Conservation (phyloP, 2,329 filamentous ascomycete species). For the Didymella keratinophila region DNA sequence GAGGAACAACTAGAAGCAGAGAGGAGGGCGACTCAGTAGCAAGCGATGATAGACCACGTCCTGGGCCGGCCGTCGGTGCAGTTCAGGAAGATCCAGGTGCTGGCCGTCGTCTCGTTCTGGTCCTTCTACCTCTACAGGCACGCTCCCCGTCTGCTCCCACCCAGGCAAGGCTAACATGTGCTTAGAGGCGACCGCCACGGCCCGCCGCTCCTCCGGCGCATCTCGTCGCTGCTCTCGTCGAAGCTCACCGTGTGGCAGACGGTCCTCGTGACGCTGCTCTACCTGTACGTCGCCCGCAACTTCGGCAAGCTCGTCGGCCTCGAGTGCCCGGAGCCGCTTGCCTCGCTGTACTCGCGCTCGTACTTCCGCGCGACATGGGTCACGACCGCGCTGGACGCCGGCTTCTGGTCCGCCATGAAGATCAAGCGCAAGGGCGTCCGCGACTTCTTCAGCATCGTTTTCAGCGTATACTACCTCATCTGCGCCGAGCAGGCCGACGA, state of each 20-base stretch:
- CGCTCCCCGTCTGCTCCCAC: slow-evolving; percentile 26
- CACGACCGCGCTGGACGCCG: slow-evolving; percentile 90
- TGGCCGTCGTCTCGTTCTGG: slow-evolving; percentile 93
- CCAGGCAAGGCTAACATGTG: slow-evolving; percentile 24
- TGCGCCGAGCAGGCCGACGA: slow-evolving; percentile 95
- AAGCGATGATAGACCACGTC: slow-evolving; percentile 74
- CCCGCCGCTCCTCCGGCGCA: slow-evolving; percentile 73
- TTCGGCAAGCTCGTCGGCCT: slow-evolving; percentile 92
- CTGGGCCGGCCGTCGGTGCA: slow-evolving; percentile 88
- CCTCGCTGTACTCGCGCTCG: slow-evolving; percentile 88
- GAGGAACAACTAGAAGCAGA: neutral
- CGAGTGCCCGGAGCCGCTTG: slow-evolving; percentile 90
- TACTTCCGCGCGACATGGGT: slow-evolving; percentile 99
- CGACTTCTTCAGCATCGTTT: slow-evolving; percentile 82
- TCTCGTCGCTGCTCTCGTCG: slow-evolving; percentile 75
- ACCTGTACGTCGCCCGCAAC: slow-evolving; percentile 90
- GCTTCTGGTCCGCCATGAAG: slow-evolving; percentile 98
- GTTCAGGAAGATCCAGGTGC: slow-evolving; percentile 90
- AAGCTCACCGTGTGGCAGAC: slow-evolving; percentile 89
- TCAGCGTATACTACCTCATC: slow-evolving; percentile 89
- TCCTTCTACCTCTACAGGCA: slow-evolving; percentile 81
- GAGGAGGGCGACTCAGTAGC: neutral
- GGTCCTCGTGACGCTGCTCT: slow-evolving; percentile 84
- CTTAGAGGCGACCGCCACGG: slow-evolving; percentile 84
- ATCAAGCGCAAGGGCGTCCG: slow-evolving; percentile 81